Evolutionary conservation across 140 eudicot genomes (phyloP).

Genomic region (Senecio squalidus): DNA sequence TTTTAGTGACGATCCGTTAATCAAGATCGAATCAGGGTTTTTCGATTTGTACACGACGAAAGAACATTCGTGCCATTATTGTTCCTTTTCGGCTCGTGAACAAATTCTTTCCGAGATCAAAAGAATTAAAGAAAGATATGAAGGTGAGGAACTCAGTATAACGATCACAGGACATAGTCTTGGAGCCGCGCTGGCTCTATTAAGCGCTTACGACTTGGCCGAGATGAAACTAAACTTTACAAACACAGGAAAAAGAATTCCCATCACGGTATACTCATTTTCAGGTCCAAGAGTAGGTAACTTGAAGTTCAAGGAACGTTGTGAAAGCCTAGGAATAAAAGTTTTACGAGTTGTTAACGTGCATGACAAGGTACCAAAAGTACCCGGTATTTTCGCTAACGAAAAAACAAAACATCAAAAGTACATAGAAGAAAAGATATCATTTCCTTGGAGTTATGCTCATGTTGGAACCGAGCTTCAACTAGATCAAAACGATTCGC

Average conservation of each 20-base stretch:
- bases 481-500: constrained; percentile 50
- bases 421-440: constrained; percentile 49
- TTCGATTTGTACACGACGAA: constrained; percentile 58
- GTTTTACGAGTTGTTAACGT: constrained; percentile 45
- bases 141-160: constrained; percentile 49
- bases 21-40: constrained; percentile 61
- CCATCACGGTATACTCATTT: constrained; percentile 48
- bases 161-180: constrained; percentile 69
- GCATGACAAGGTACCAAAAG: constrained; percentile 61
- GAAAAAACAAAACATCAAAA: constrained; percentile 60
- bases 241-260: constrained; percentile 19
- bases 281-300: constrained; percentile 70
- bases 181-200: constrained; percentile 60
- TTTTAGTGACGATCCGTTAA: constrained; percentile 47
- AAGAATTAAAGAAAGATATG: constrained; percentile 35
- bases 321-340: constrained; percentile 42
- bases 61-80: constrained; percentile 42
- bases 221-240: constrained; percentile 40
- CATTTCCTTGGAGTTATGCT: constrained; percentile 78
- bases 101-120: constrained; percentile 47
- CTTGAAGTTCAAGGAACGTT: constrained; percentile 58
- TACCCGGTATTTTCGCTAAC: constrained; percentile 61
- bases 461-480: constrained; percentile 67
- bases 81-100: constrained; percentile 63
- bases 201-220: constrained; percentile 60